These are phyloP conservation scores for Suillus hirtellus DNA, from an alignment of 768 basidiomycete species.

Conservation along the genomic window DNA sequence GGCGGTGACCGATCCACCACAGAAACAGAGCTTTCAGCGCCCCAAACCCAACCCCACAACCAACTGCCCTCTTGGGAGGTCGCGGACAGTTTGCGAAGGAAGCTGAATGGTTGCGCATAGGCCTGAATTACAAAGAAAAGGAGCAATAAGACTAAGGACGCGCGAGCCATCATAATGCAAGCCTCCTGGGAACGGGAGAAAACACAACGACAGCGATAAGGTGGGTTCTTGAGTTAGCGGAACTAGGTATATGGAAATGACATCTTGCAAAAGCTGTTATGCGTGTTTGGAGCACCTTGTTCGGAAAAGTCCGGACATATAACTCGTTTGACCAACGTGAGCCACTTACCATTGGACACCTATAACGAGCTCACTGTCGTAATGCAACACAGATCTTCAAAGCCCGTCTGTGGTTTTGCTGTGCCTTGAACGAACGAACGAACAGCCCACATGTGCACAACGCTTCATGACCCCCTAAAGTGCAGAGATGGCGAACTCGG, in stretches of 20 bases:
- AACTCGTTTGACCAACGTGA: not conserved
- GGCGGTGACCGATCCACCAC: constrained; percentile 75
- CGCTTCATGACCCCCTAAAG: not conserved
- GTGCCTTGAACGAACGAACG: not conserved
- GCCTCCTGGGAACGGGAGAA: constrained; percentile 9
- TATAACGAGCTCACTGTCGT: constrained; percentile 1
- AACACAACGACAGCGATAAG: constrained; percentile 4
- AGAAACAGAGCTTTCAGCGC: constrained; percentile 68
- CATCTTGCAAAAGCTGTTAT: constrained; percentile 11
- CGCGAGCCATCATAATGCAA: constrained; percentile 19
- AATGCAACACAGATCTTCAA: not conserved
- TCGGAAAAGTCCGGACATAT: constrained; percentile 17
- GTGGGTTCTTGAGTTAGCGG: not conserved
- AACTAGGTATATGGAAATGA: constrained; percentile 8
- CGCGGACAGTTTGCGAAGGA: constrained; percentile 42
- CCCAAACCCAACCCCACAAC: constrained; percentile 68
- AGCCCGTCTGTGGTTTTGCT: not conserved
- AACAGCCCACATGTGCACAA: not conserved
- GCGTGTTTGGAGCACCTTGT: constrained; percentile 19
- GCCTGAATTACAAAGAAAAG: constrained; percentile 14
- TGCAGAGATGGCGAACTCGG: not conserved
- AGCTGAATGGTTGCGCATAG: constrained; percentile 10
- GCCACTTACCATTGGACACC: not conserved
- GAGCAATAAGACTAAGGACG: constrained; percentile 9
- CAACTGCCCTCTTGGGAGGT: constrained; percentile 49